These are phyloP conservation scores for Teratosphaeria pseudoeucalypti DNA, from an alignment of 2,329 filamentous ascomycete species.

Conservation along the genomic window DNA sequence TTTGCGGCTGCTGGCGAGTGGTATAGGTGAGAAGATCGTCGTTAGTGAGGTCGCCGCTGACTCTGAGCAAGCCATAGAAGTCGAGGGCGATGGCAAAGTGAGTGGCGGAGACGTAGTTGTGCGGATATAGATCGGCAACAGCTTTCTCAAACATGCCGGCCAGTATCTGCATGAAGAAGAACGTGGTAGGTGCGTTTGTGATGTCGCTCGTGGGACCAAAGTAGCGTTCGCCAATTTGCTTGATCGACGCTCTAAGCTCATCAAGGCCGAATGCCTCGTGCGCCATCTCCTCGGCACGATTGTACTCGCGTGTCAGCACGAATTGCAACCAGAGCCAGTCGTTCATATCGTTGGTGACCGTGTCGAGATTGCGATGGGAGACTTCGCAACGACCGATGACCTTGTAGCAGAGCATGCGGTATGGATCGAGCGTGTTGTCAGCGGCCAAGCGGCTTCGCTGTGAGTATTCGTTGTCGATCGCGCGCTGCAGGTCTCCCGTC, in stretches of 20 bases:
- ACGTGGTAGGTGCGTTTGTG: constrained; percentile 72
- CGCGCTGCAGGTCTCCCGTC: constrained; percentile 67
- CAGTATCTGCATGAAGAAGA: constrained; percentile 84
- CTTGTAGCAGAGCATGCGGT: constrained; percentile 96
- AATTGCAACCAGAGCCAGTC: constrained; percentile 62
- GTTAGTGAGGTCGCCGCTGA: constrained; percentile 66
- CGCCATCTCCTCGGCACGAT: constrained; percentile 50
- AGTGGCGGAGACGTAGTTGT: constrained; percentile 85
- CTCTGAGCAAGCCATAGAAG: constrained; percentile 81
- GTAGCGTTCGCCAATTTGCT: constrained; percentile 81
- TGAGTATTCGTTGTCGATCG: constrained; percentile 82
- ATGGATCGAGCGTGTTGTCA: constrained; percentile 82
- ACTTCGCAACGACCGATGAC: constrained; percentile 72
- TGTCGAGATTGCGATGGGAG: constrained; percentile 45
- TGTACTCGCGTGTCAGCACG: constrained; percentile 50
- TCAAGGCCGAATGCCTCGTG: constrained; percentile 53
- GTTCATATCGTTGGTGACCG: constrained; percentile 49
- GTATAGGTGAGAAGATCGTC: constrained; percentile 59
- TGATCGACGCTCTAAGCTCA: constrained; percentile 67
- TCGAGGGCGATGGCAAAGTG: constrained; percentile 86
- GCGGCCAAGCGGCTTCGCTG: constrained; percentile 75
- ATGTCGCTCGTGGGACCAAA: constrained; percentile 79
- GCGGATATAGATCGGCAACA: constrained; percentile 79
- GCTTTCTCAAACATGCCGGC: constrained; percentile 92
- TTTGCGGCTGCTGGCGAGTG: constrained; percentile 61